phyloP scores from a whole-genome alignment of 371 early-diverging fungal species.

The Rhizopus arrhizus region DNA sequence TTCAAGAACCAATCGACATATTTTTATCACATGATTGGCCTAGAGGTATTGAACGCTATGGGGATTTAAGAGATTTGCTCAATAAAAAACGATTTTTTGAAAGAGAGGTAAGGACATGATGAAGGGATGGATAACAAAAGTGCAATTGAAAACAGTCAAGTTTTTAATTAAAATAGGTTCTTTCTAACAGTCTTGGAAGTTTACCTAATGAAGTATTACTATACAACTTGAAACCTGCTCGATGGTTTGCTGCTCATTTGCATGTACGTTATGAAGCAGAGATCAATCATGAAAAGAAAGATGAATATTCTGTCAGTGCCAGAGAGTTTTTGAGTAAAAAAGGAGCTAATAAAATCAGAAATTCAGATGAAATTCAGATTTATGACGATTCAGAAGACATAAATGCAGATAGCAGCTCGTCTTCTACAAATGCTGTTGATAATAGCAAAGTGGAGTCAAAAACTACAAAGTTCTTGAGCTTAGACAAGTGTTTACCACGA shows the following conservation, averaged over 20 bases:
- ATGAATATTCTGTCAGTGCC: conserved; percentile 11
- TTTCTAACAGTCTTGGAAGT: conserved; percentile 75
- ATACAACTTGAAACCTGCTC: conserved; percentile 71
- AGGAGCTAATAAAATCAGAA: background rate
- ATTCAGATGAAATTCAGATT: conserved; percentile 1
- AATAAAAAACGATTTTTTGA: conserved; percentile 69
- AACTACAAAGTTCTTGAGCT: conserved; percentile 60
- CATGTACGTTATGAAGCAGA: conserved; percentile 89
- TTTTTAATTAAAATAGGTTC: conserved; percentile 46
- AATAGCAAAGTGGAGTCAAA: conserved; percentile 12
- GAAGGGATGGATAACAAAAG: background rate
- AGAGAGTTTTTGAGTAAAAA: background rate
- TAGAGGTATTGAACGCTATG: conserved; percentile 77
- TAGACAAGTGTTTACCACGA: conserved; percentile 71
- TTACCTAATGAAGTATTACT: conserved; percentile 69
- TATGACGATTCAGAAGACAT: conserved; percentile 67
- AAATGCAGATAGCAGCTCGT: conserved; percentile 33
- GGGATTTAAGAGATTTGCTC: conserved; percentile 68
- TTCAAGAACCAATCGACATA: conserved; percentile 75
- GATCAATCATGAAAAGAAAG: conserved; percentile 52
- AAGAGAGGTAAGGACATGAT: conserved; percentile 59
- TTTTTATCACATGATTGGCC: conserved; percentile 99
- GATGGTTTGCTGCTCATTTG: conserved; percentile 94
- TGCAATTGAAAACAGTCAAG: background rate
- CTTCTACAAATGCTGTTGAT: background rate